Percentiles rank a stretch among this genome's conserved stretches.
phyloP scores from a whole-genome alignment of 495 filamentous ascomycete genomes.

The Lineolata rhizophorae region DNA sequence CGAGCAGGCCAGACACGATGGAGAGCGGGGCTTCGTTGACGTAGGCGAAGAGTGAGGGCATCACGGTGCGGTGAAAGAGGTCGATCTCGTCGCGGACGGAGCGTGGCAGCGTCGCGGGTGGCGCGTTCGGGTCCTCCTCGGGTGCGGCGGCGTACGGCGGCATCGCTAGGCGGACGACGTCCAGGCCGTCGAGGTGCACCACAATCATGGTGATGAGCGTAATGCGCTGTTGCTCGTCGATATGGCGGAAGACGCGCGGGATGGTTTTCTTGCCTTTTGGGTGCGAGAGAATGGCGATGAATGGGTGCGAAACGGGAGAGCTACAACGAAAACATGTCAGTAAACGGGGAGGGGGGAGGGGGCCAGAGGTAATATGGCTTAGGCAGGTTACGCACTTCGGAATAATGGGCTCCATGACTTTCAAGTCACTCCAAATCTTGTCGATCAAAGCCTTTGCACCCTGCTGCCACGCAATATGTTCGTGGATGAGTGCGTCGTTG shows the following conservation, averaged over 20 bases:
- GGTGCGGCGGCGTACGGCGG: conserved; percentile 41
- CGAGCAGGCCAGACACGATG: conserved; percentile 73
- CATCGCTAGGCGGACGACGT: conserved; percentile 66
- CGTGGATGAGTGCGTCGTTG: conserved; percentile 38
- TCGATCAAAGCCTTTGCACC: conserved; percentile 51
- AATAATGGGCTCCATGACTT: conserved; percentile 77
- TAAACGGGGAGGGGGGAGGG: conserved; percentile 1
- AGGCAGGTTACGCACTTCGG: conserved; percentile 22
- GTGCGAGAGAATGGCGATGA: conserved; percentile 89
- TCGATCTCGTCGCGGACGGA: conserved; percentile 77
- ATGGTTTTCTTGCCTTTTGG: conserved; percentile 92
- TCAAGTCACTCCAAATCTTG: conserved; percentile 61
- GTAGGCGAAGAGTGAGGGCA: conserved; percentile 71
- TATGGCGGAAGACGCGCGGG: conserved; percentile 81
- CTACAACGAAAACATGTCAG: conserved; percentile 6
- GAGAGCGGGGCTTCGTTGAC: conserved; percentile 77
- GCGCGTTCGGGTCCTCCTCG: no score
- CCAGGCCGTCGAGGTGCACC: conserved; percentile 76
- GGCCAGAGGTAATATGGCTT: not conserved
- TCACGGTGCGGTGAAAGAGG: conserved; percentile 65
- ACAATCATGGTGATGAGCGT: conserved; percentile 90
- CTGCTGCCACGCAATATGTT: conserved; percentile 49
- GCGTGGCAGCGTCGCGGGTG: conserved; percentile 28
- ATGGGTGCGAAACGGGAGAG: conserved; percentile 57
- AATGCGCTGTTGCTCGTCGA: conserved; percentile 74